Evolutionary conservation across 768 basidiomycete genomes (phyloP), one percentile per base, ranked within the genome.

Genomic region (Agaricus sinodeliciosus): DNA sequence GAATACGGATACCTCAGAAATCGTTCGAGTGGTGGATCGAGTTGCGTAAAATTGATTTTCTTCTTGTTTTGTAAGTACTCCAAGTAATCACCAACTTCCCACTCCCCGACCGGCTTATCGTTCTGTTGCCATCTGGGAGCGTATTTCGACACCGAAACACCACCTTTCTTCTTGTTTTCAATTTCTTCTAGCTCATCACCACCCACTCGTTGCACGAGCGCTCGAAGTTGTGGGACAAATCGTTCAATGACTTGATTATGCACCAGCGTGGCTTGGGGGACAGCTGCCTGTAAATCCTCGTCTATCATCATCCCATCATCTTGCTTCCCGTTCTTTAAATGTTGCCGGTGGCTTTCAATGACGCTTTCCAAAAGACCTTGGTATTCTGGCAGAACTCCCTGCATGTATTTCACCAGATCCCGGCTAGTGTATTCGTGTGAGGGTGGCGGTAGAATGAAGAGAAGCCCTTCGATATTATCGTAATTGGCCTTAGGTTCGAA

Each of bases 341-440:
- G 47, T 28, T 9, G 39, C 19, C 25, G 26, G 8, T 48, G 22
- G 15, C 41, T 54, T 13, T 16, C 44, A 3, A 47, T 18, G 9
- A 54, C 46, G 16, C 27, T 47, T 13, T 42, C 26, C 28, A 54
- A 35, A n/a, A 28, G 13, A 19, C 15, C 25, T 3, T 19, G 13
- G 22, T 54, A 54, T 13, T 54, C 52, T 18, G 52, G 52, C 6
- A 54, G 22, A 3, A 54, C 31, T 12, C 52, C 45, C 22, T 41
- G 50, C 28, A 84, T 66, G 3, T 60, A 59, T 37, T 63, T 58
- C 12, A 76, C 79, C 43, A 88, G 73, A 55, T 77, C 77, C 12
- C 73, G 72, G 59, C 84, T 86, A 57, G 72, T 69, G 69, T 73
- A 72, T 43, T 67, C 35, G 9, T 51, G 48, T 28, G 39, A 62